phyloP scores from a whole-genome alignment of 495 filamentous ascomycete species.

The Aspergillus indologenus region DNA sequence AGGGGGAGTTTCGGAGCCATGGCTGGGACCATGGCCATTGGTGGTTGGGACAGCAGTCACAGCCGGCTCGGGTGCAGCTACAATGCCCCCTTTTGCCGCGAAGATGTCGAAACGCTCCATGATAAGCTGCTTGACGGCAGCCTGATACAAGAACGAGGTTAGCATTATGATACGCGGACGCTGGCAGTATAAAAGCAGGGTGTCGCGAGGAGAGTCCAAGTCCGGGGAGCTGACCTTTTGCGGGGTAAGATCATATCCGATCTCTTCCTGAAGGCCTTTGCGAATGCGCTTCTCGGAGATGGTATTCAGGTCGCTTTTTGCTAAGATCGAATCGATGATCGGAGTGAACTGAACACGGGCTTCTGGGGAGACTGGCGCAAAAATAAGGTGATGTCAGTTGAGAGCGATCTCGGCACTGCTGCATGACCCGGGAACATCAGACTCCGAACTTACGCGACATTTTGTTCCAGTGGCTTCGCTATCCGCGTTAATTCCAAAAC shows the following conservation, averaged over 20 bases:
- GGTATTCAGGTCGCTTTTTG: slow-evolving; percentile 76
- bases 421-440: slow-evolving; percentile 13
- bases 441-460: slow-evolving; percentile 45
- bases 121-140: slow-evolving; percentile 77
- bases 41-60: slow-evolving; percentile 22
- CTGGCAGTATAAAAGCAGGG: background rate
- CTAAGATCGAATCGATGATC: slow-evolving; percentile 91
- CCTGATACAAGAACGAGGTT: slow-evolving; percentile 43
- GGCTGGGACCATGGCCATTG: slow-evolving; percentile 42
- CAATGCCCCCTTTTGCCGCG: slow-evolving; percentile 45
- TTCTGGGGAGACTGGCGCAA: slow-evolving; percentile 60
- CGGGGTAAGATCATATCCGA: slow-evolving; percentile 76
- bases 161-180: slow-evolving; percentile 5
- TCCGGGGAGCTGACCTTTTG: slow-evolving; percentile 66
- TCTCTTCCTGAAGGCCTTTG: slow-evolving; percentile 71
- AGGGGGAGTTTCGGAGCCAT: slow-evolving; percentile 36
- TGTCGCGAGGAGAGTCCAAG: slow-evolving; percentile 16
- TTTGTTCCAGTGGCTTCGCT: slow-evolving; percentile 16
- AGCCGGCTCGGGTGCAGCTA: slow-evolving; percentile 33
- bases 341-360: slow-evolving; percentile 65
- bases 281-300: slow-evolving; percentile 92
- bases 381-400: slow-evolving; percentile 23
- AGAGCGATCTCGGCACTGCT: slow-evolving; percentile 18
- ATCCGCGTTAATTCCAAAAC: slow-evolving; percentile 4
- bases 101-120: slow-evolving; percentile 86